Evolutionary conservation across 1,284 basidiomycete genomes (phyloP), one percentile per base, ranked within the genome.

Genomic region (Trametes hirsuta): DNA sequence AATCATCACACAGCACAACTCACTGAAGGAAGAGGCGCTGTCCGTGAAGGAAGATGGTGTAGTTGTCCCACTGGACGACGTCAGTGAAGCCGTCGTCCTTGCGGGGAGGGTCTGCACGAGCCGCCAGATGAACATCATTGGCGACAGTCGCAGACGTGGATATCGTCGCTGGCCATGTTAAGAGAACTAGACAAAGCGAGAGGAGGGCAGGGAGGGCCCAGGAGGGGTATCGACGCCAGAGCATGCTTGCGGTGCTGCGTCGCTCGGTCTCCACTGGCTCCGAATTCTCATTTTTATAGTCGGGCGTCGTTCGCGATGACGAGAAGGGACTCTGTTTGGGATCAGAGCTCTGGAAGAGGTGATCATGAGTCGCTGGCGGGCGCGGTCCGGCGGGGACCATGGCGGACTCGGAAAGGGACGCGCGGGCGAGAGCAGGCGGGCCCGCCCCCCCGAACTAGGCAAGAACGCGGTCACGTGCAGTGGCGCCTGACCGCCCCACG

Each of bases 1-100:
- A 41, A 37, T 11, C 1, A n/a, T 12, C 9, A 6, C 11, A 25
- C 9, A 14, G 6, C 8, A 24, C 22, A 22, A 74, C 82, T 56
- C 68, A 86, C 83, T 84, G 75, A 3, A 85, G 66, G 56, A 85
- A 84, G 12, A 73, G 59, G 1, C 72, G 64, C 54, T 73, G 72
- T 24, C 66, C 65, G 37, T 74, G 66, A 6, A 74, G 47, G 47
- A 69, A 73, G 1, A 74, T 56, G 10, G 71, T 72, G 55, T 73
- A 74, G 50, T 73, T 74, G 47, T 73, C 71, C 72, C 72, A 74
- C 46, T 72, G 71, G 6, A 74, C 72, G 22, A 68, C 66, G 12
- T 71, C 68, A 1, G 68, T 65, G 12, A 72, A 61, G 46, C 68
- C 68, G 37, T 71, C 70, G 2, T 71, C 71, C 37, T 71, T 58